These are phyloP conservation scores for Paspalum notatum DNA, from an alignment of 176 grass and related monocot species.

Conservation along the genomic window DNA sequence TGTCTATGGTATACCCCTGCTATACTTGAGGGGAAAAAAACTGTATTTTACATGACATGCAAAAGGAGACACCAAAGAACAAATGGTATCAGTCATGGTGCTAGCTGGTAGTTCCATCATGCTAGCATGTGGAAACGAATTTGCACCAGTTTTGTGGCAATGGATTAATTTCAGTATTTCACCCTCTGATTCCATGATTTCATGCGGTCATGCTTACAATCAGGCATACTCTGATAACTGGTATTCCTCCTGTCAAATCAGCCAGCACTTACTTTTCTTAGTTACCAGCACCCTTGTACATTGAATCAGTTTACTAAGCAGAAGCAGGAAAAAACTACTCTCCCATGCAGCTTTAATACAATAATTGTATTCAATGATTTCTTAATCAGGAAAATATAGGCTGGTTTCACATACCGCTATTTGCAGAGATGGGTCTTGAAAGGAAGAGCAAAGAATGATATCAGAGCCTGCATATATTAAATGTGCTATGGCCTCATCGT, in stretches of 20 bases:
- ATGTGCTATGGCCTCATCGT: slow-evolving; percentile 55
- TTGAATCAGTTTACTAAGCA: not conserved
- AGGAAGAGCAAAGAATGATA: slow-evolving; percentile 69
- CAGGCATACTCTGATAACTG: not conserved
- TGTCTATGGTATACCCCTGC: not conserved
- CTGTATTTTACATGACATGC: not conserved
- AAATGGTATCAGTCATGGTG: not conserved
- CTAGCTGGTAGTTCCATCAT: not conserved
- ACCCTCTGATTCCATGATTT: not conserved
- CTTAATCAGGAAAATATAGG: not conserved
- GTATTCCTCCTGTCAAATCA: not conserved
- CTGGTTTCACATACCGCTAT: slow-evolving; percentile 46
- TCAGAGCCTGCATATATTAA: slow-evolving; percentile 63
- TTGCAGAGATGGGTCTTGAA: slow-evolving; percentile 51
- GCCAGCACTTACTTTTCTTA: not conserved
- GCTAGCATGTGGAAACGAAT: not conserved
- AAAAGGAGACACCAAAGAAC: not conserved
- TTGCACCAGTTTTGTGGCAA: not conserved
- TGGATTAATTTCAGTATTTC: not conserved
- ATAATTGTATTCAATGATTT: not conserved
- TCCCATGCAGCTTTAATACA: not conserved
- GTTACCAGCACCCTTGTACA: not conserved
- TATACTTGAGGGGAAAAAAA: not conserved
- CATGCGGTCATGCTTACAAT: not conserved
- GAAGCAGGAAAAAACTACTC: too few species aligned